phyloP scores from a whole-genome alignment of 2,329 filamentous ascomycete genomes.

The Penicillium corylophilum region DNA sequence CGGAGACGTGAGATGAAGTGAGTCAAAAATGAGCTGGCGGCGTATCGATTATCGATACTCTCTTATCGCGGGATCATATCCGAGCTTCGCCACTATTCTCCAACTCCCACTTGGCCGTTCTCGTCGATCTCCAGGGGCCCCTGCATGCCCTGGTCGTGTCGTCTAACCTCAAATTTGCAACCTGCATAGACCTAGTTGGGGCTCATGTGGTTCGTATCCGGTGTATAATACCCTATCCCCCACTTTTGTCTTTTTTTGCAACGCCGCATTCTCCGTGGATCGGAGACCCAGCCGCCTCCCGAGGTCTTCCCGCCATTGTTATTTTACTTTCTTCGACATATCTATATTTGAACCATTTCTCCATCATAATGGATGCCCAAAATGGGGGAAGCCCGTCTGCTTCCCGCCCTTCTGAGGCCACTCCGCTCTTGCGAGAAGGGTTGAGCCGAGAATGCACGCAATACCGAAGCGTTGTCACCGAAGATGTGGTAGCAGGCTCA shows the following conservation, averaged over 20 bases:
- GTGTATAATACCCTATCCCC: background rate
- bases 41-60: background rate
- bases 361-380: background rate
- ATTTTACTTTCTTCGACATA: background rate
- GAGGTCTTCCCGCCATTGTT: background rate
- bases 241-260: background rate
- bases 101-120: background rate
- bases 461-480: constrained; percentile 4
- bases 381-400: background rate
- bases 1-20: background rate
- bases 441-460: constrained; percentile 6
- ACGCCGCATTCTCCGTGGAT: background rate
- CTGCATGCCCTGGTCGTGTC: background rate
- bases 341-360: background rate
- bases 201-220: background rate
- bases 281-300: background rate
- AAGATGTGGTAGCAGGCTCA: constrained; percentile 9
- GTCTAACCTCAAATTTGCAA: background rate
- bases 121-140: background rate
- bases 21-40: background rate
- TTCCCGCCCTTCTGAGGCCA: constrained; percentile 14
- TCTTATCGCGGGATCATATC: background rate
- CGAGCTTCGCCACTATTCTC: background rate
- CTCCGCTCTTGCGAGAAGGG: constrained; percentile 17
- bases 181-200: background rate